Percentiles rank a stretch among this genome's conserved stretches.
These are phyloP conservation scores for Fistulifera pelliculosa DNA, from an alignment of 108 stramenopile genomes.

Conservation along the genomic window DNA sequence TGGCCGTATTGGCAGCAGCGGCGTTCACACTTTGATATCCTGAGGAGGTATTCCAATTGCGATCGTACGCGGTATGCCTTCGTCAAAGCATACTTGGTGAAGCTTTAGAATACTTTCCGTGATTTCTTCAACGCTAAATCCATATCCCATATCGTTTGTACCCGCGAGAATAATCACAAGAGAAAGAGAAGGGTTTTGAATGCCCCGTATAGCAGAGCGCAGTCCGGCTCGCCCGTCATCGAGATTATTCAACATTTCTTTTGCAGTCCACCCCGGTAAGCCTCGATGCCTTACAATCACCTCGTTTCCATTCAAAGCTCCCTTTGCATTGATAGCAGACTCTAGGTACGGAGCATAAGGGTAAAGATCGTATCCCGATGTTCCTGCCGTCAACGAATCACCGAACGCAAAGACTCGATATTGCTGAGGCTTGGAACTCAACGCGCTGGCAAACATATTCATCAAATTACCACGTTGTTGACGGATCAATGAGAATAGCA, in stretches of 20 bases:
- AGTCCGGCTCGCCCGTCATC: constrained; percentile 26
- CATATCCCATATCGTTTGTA: constrained; percentile 60
- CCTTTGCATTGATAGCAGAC: constrained; percentile 17
- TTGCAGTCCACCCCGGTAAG: constrained; percentile 59
- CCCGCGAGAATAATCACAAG: constrained; percentile 55
- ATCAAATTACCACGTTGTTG: no score
- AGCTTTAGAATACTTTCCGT: constrained; percentile 21
- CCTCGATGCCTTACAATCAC: constrained; percentile 47
- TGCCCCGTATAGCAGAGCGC: constrained; percentile 18
- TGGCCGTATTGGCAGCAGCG: constrained; percentile 20
- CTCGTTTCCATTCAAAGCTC: not conserved
- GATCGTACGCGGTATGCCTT: constrained; percentile 28
- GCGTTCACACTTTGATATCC: constrained; percentile 39
- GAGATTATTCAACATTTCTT: constrained; percentile 34
- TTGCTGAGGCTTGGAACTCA: not conserved
- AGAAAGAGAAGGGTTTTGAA: constrained; percentile 30
- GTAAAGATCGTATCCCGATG: constrained; percentile 28
- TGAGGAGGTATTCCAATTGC: constrained; percentile 62
- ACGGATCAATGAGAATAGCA: no score
- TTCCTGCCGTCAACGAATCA: constrained; percentile 71
- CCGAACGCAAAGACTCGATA: constrained; percentile 58
- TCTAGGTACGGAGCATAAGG: constrained; percentile 67
- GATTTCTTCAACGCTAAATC: constrained; percentile 23
- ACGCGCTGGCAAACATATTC: no score
- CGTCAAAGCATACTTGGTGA: constrained; percentile 18